A percentile compares a stretch with the other conserved stretches of the same genome.
Conservation (phyloP, 2,329 filamentous ascomycete genomes). For the Diaporthe ilicicola region DNA sequence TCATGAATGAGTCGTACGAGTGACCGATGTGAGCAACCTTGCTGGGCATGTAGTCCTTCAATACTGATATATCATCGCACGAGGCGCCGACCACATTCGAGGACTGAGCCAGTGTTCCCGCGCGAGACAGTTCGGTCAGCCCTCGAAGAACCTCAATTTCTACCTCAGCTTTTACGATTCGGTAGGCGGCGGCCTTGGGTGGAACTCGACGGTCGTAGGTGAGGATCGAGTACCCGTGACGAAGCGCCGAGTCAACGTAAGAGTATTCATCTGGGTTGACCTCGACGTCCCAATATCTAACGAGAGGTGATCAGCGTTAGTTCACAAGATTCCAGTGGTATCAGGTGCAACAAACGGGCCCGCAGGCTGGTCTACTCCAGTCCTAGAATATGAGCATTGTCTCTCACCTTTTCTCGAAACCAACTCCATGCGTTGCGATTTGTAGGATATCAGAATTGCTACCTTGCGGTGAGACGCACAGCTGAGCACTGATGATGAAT, state of each 20-base stretch:
- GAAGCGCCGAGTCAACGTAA: slow-evolving; percentile 46
- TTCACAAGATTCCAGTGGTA: not conserved
- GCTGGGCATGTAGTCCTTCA: slow-evolving; percentile 38
- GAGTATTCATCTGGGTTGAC: slow-evolving; percentile 42
- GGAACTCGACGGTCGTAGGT: slow-evolving; percentile 48
- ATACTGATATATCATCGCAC: slow-evolving; percentile 31
- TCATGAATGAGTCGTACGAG: slow-evolving; percentile 38
- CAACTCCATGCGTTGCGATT: slow-evolving; percentile 52
- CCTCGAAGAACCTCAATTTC: slow-evolving; percentile 48
- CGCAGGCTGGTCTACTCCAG: no score
- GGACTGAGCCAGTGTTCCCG: slow-evolving; percentile 42
- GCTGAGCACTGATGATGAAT: slow-evolving; percentile 37
- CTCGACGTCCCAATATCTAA: slow-evolving; percentile 47
- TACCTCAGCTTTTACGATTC: slow-evolving; percentile 47
- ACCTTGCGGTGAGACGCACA: slow-evolving; percentile 36
- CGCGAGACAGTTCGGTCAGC: slow-evolving; percentile 47
- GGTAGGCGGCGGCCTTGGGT: slow-evolving; percentile 48
- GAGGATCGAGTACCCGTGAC: slow-evolving; percentile 48
- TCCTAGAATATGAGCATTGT: not conserved
- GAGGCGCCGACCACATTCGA: slow-evolving; percentile 26
- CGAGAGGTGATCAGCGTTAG: not conserved
- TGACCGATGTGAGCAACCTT: slow-evolving; percentile 42
- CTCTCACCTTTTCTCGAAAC: slow-evolving; percentile 55
- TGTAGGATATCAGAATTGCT: slow-evolving; percentile 42
- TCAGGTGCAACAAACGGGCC: no score